These are phyloP conservation scores for Boletus reticuloceps DNA, from an alignment of 768 basidiomycete species.

Conservation along the genomic window DNA sequence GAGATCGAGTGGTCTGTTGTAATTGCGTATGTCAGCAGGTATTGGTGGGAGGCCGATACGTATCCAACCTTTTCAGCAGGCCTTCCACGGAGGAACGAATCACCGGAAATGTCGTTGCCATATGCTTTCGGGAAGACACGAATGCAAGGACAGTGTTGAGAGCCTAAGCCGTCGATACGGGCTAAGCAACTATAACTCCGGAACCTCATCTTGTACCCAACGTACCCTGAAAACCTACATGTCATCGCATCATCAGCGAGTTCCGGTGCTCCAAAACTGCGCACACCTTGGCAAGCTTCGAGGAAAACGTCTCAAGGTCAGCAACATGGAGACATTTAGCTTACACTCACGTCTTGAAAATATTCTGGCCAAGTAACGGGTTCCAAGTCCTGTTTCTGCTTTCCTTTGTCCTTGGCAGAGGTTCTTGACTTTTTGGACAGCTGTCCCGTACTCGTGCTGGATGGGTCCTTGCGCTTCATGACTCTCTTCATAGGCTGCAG, in stretches of 20 bases:
- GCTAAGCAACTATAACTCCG: neutral
- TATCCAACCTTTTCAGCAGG: conserved; percentile 64
- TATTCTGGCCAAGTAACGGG: conserved; percentile 55
- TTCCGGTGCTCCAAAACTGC: fast-evolving
- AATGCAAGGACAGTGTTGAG: conserved; percentile 89
- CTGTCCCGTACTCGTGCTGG: neutral
- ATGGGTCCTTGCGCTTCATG: conserved; percentile 16
- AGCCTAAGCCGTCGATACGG: conserved; percentile 45
- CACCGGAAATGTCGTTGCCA: conserved; percentile 76
- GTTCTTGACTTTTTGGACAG: conserved; percentile 17
- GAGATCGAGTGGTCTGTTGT: conserved; percentile 74
- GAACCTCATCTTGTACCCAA: neutral
- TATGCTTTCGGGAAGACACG: conserved; percentile 73
- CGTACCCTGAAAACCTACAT: conserved; percentile 45
- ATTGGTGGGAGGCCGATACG: neutral
- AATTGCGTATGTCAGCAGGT: neutral
- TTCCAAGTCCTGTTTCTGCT: conserved; percentile 11
- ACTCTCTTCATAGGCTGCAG: neutral
- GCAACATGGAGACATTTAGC: neutral
- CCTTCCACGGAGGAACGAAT: conserved; percentile 79
- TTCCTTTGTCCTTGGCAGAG: conserved; percentile 13
- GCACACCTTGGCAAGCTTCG: conserved; percentile 60
- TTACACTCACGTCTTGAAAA: conserved; percentile 47
- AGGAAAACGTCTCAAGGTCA: conserved; percentile 3
- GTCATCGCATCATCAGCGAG: neutral